Evolutionary conservation across 140 eudicot genomes (phyloP), one percentile per base, ranked within the genome.

Genomic region (Erigeron philadelphicus): DNA sequence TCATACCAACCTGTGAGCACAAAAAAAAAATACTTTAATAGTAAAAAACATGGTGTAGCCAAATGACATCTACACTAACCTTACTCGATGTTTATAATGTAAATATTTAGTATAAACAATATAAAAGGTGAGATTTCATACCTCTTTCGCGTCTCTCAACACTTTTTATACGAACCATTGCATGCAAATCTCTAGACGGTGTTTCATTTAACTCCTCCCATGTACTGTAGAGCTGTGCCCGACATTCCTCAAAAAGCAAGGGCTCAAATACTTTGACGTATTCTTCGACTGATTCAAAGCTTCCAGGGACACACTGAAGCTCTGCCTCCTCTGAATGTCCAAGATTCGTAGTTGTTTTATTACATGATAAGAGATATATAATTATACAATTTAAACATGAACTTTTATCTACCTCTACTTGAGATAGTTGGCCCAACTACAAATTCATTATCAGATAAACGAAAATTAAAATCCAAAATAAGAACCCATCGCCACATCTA

Each of bases 101-200:
- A 17, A 9, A 42, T 60, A 60, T 60, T 60, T 8, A 35, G 3
- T 11, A 47, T 15, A 40, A 44, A 2, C 41, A 7, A 15, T 8
- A 53, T 58, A 70, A 9, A 61, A 66, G 59, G 42, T 11, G 70
- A 66, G 53, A 17, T 17, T 44, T 38, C 6, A 62, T 84, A 93
- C 98, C 98, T 88, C 98, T 83, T 87, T 93, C 98, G 64, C 96
- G 84, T 64, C 94, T 84, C 80, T 93, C 98, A 64, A 93, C 80
- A 67, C 62, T 73, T 81, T 80, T 93, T 41, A 93, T 68, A 42
- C 90, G 82, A 25, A 89, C 96, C 88, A 83, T 88, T 44, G 87
- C 76, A 80, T 92, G 96, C 44, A 71, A 48, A 64, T 86, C 94
- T 75, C 87, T 77, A 8, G 90, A 74, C 69, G 72, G 66, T 18